Evolutionary conservation across 2,329 filamentous ascomycete genomes (phyloP), one percentile per base, ranked within the genome.

Genomic region (Colletotrichum horii): DNA sequence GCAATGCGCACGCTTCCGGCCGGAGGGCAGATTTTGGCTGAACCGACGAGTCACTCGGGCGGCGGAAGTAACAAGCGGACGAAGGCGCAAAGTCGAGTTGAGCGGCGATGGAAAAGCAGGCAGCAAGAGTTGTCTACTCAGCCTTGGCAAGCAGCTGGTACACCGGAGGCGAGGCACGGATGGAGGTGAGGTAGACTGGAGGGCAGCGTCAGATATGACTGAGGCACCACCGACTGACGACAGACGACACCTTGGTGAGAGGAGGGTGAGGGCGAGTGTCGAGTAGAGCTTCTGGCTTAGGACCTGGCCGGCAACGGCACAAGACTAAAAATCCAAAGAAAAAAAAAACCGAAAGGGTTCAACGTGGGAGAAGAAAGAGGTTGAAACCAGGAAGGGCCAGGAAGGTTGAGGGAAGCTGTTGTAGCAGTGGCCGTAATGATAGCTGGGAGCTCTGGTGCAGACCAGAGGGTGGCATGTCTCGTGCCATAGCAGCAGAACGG

Each of bases 401-500:
- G 61, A 52, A 65, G 55, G 60, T n/a, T 24, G 14, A 66, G 24
- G 48, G 60, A 66, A 74, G 74, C 69, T 76, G 75, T 28, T 76
- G 77, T 76, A 61, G 67, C 75, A 71, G 76, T 73, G 48, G 65
- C 72, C 73, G 76, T 74, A 68, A 56, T 48, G 69, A 61, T 36
- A 67, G 71, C 66, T 66, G 71, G 66, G 77, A 82, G 81, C 81
- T 83, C 82, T 82, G 83, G 81, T 81, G 82, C 81, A 80, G 81
- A 80, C 82, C 85, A 80, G 79, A 81, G 82, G 79, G 83, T 81
- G 84, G 84, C 82, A 79, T 83, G 82, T 84, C 83, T 86, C 83
- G 84, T 86, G 84, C 85, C 85, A 86, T 86, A 79, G 79, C 79
- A 83, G 75, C 79, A 79, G 78, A 80, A 83, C 79, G 80, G 81